Evolutionary conservation across 129 eudicot genomes (phyloP).

Genomic region (Tanacetum coccineum): DNA sequence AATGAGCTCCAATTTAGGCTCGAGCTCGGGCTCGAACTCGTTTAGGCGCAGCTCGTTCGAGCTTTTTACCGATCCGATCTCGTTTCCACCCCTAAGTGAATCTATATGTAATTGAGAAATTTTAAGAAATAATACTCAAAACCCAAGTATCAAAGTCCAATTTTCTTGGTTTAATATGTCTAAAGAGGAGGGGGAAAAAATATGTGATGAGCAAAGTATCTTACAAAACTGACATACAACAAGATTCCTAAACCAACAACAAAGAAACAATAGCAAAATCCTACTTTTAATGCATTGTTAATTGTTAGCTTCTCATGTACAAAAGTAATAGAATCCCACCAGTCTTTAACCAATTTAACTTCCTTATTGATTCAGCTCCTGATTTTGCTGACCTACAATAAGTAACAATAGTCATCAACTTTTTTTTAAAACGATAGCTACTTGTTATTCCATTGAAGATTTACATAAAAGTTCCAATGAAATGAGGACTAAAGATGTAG

Average conservation of each 20-base stretch:
- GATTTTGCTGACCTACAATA: conserved; percentile 37
- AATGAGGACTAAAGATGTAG: no score
- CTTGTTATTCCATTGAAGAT: no score
- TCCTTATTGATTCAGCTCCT: conserved; percentile 28
- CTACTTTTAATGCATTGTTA: conserved; percentile 16
- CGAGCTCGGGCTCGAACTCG: no score
- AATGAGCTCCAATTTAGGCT: no score
- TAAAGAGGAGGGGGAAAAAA: no score
- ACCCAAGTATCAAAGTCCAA: background rate
- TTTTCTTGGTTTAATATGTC: background rate
- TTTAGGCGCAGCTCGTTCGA: no score
- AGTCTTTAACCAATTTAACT: conserved; percentile 29
- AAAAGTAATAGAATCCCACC: conserved; percentile 47
- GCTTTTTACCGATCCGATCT: no score
- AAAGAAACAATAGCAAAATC: conserved; percentile 20
- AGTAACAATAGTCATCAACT: background rate
- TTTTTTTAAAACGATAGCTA: no score
- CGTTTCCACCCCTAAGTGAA: no score
- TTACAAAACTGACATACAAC: conserved; percentile 25
- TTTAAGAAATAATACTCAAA: background rate
- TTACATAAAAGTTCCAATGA: no score
- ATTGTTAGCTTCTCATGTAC: conserved; percentile 42
- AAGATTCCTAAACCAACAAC: conserved; percentile 45
- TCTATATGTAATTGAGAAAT: no score
- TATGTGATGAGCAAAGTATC: conserved; percentile 25